phyloP scores from a whole-genome alignment of 1,284 basidiomycete genomes.

The Earliella scabrosa region DNA sequence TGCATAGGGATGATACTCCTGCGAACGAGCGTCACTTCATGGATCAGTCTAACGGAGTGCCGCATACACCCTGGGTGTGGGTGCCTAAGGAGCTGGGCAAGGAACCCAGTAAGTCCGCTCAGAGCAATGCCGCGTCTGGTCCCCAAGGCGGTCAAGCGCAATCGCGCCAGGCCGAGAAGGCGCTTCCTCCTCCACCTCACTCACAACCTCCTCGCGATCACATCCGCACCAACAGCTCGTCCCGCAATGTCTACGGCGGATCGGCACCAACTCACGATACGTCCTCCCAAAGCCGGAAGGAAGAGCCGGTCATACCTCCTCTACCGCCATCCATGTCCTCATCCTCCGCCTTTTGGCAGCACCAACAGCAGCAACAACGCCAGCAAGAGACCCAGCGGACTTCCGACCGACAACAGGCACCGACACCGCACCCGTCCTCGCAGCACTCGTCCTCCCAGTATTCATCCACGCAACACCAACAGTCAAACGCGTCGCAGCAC shows the following conservation, averaged over 20 bases:
- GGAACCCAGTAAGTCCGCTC: slow-evolving; percentile 22
- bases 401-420: not conserved
- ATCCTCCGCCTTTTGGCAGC: slow-evolving; percentile 26
- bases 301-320: slow-evolving; percentile 14
- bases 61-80: slow-evolving; percentile 44
- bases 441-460: no score
- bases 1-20: slow-evolving; percentile 27
- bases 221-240: slow-evolving; percentile 6
- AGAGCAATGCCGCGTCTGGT: slow-evolving; percentile 1
- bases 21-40: slow-evolving; percentile 21
- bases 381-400: slow-evolving; percentile 11
- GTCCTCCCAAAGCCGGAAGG: slow-evolving; percentile 3
- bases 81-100: slow-evolving; percentile 36
- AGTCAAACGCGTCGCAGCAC: slow-evolving; percentile 7
- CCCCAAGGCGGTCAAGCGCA: slow-evolving; percentile 15
- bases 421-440: not conserved
- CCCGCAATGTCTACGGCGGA: slow-evolving; percentile 1
- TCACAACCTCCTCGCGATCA: slow-evolving; percentile 11
- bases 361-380: slow-evolving; percentile 21
- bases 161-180: slow-evolving; percentile 10
- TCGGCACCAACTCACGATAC: not conserved
- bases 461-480: slow-evolving; percentile 2
- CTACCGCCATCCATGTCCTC: slow-evolving; percentile 20
- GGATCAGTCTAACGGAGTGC: slow-evolving; percentile 27
- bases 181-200: slow-evolving; percentile 10